Evolutionary conservation across 2,329 filamentous ascomycete species (phyloP), one percentile per base, ranked within the genome.

Genomic region (Claviceps humidiphila): DNA sequence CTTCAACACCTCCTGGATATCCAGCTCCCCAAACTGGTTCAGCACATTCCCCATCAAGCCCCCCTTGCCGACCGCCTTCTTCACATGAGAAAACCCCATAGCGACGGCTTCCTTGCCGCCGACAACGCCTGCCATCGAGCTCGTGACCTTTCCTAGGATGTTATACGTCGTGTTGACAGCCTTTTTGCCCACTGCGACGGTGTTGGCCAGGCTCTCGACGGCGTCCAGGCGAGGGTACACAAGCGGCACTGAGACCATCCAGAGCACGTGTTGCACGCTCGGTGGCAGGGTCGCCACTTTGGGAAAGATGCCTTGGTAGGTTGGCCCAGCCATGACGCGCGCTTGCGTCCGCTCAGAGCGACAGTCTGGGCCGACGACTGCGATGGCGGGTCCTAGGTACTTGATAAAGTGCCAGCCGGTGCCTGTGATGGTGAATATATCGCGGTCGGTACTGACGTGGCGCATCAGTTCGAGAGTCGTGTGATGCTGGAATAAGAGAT

Each of bases 331-430:
- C 77, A 98, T 85, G 51, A 98, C 93, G 61, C 95, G 89, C 55
- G 84, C 83, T 55, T 89, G 88, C 51, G 87, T 95, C 50, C 93
- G 77, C 69, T 98, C 93, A 5, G 90, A 95, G 50, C 93, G 82
- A 59, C 89, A 91, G 66, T 98, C 93, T 2, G 88, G 85, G 0
- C 91, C 93, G 49, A 95, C 84, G 0, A 95, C 85, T 0, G 89
- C 89, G 13, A 98, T 84, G 4, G 87, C 87, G 0, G 93, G 93
- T 0, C 93, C 93, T 5, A 98, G 80, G 61, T 87, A 96, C 69
- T 98, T 98, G 69, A 98, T 81, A 67, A 97, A 98, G 68, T 98
- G 93, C 93, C 93, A 98, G 7, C 93, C 93, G 20, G 86, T 86
- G n/a, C 93, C 91, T 0, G 93, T 97, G 52, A 98, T 85, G 1